These are phyloP conservation scores for Alternaria triticimaculans DNA, from an alignment of 2,329 filamentous ascomycete genomes.

Conservation along the genomic window DNA sequence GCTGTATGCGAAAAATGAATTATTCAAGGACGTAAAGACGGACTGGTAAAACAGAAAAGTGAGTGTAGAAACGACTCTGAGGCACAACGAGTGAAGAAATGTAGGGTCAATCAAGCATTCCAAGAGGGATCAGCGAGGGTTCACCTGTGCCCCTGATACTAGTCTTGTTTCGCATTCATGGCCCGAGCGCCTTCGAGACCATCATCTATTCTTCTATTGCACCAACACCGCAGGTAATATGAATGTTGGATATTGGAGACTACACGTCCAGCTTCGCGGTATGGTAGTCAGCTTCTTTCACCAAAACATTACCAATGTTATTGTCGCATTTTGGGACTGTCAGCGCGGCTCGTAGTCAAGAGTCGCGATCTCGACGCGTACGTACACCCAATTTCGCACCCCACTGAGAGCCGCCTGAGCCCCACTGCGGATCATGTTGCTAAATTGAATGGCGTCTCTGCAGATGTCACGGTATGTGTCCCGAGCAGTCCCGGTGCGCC, in stretches of 20 bases:
- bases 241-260: not conserved
- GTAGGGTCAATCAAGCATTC: conserved; percentile 31
- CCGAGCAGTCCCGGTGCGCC: conserved; percentile 4
- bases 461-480: conserved; percentile 13
- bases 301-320: not conserved
- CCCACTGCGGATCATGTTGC: conserved; percentile 23
- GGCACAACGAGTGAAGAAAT: conserved; percentile 41
- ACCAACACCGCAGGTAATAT: not conserved
- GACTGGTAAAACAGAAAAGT: conserved; percentile 39
- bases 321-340: not conserved
- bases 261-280: not conserved
- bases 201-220: not conserved
- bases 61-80: conserved; percentile 42
- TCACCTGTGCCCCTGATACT: conserved; percentile 32
- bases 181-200: conserved; percentile 7
- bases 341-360: not conserved
- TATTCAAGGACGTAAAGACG: conserved; percentile 36
- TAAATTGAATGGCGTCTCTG: conserved; percentile 18
- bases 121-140: conserved; percentile 32
- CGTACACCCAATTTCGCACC: conserved; percentile 24
- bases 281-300: not conserved
- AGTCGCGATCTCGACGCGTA: conserved; percentile 19
- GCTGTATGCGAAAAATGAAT: conserved; percentile 26
- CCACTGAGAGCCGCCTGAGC: conserved; percentile 17
- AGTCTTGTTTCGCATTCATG: conserved; percentile 31